These are phyloP conservation scores for Glomus cerebriforme DNA, from an alignment of 192 early-diverging fungal species.

Conservation along the genomic window DNA sequence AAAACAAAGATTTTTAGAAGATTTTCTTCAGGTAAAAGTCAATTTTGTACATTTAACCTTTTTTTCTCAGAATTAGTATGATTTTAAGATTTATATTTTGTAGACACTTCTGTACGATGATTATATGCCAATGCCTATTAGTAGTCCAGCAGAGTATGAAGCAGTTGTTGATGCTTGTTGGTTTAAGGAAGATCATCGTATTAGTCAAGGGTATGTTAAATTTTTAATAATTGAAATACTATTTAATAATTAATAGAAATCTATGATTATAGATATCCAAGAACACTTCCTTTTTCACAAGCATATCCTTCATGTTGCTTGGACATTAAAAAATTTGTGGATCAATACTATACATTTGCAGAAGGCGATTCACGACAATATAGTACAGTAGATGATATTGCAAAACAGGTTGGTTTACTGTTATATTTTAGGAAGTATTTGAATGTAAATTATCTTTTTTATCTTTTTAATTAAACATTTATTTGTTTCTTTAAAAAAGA, in stretches of 20 bases:
- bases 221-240: not conserved
- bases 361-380: conserved; percentile 81
- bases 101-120: conserved; percentile 82
- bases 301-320: conserved; percentile 74
- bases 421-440: not conserved
- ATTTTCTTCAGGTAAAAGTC: conserved; percentile 65
- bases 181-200: conserved; percentile 56
- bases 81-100: not conserved
- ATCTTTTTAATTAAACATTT: too few relatives aligned
- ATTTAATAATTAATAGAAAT: too few relatives aligned
- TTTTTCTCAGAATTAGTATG: not conserved
- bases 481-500: conserved; percentile 34
- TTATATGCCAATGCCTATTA: conserved; percentile 75
- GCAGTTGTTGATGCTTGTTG: conserved; percentile 64
- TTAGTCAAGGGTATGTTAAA: conserved; percentile 23
- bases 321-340: conserved; percentile 70
- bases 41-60: too few relatives aligned
- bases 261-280: conserved; percentile 62
- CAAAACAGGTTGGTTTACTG: conserved; percentile 61
- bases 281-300: conserved; percentile 77
- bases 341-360: conserved; percentile 81
- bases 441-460: too few relatives aligned
- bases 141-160: conserved; percentile 63
- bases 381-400: conserved; percentile 85
- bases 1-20: conserved; percentile 64